A percentile compares a stretch with the other conserved stretches of the same genome.
These are phyloP conservation scores for Bacterosira constricta DNA, from an alignment of 108 stramenopile genomes.

Conservation along the genomic window DNA sequence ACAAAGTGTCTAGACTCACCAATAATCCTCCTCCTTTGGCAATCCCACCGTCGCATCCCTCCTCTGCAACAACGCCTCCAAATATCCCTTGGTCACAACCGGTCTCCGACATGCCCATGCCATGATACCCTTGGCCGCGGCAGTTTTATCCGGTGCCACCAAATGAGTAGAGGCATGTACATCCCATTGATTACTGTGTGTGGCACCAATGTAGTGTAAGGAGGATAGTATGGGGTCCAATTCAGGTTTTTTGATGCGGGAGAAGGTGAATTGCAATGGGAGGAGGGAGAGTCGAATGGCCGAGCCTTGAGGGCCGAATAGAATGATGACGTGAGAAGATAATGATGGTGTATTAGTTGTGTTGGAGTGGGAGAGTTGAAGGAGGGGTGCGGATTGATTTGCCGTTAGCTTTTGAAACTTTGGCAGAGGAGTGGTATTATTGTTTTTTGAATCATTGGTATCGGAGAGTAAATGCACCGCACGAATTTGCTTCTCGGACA, in stretches of 20 bases:
- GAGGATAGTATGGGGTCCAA: slow-evolving; percentile 17
- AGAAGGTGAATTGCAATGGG: slow-evolving; percentile 49
- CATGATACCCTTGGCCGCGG: slow-evolving; percentile 50
- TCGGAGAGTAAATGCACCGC: slow-evolving; percentile 29
- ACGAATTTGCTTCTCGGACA: slow-evolving; percentile 39
- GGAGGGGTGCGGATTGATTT: slow-evolving; percentile 34
- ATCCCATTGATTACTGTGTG: slow-evolving; percentile 38
- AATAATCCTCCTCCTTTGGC: slow-evolving; percentile 44
- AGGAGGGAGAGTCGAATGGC: slow-evolving; percentile 39
- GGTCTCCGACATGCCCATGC: slow-evolving; percentile 52
- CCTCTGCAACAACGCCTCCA: slow-evolving; percentile 34
- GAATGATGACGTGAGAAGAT: slow-evolving; percentile 30
- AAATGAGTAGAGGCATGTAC: slow-evolving; percentile 41
- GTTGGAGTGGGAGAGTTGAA: slow-evolving; percentile 35
- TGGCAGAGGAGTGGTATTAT: background rate
- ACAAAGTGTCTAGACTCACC: background rate
- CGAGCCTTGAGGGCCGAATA: slow-evolving; percentile 46
- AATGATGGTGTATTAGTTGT: background rate
- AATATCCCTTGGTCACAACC: slow-evolving; percentile 34
- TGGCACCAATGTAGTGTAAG: slow-evolving; percentile 44
- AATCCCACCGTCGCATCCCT: slow-evolving; percentile 9
- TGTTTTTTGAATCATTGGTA: background rate
- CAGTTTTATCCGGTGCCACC: slow-evolving; percentile 36
- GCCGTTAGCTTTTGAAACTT: slow-evolving; percentile 34
- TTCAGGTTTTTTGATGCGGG: slow-evolving; percentile 8